These are phyloP conservation scores for Ilyonectria sp. DNA, from an alignment of 2,329 filamentous ascomycete genomes.

Conservation along the genomic window DNA sequence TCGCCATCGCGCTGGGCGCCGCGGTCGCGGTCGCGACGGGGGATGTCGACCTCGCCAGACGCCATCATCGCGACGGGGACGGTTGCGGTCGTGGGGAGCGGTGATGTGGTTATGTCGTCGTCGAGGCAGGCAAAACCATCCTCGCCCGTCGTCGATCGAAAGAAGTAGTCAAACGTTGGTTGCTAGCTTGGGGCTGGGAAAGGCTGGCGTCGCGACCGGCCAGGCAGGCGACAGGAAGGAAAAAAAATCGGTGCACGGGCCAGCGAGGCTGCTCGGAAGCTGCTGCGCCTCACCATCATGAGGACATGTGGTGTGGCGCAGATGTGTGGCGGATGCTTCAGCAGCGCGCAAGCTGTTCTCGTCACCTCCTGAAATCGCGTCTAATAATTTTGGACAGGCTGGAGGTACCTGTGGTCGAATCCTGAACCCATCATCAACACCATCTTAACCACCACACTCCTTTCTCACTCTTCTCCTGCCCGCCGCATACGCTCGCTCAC, in stretches of 20 bases:
- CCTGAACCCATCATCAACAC: conserved; percentile 34
- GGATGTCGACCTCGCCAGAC: conserved; percentile 60
- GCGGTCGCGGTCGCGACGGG: conserved; percentile 56
- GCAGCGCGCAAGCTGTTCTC: conserved; percentile 28
- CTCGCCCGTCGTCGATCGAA: conserved; percentile 28
- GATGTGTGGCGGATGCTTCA: conserved; percentile 28
- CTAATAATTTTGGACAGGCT: conserved; percentile 44
- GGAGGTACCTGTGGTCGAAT: conserved; percentile 35
- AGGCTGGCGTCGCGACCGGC: conserved; percentile 30
- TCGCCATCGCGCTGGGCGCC: conserved; percentile 62
- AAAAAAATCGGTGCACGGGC: conserved; percentile 47
- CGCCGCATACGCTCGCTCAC: conserved; percentile 34
- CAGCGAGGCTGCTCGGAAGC: conserved; percentile 25
- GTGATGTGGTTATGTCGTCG: conserved; percentile 27
- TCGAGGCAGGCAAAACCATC: conserved; percentile 29
- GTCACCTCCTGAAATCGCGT: conserved; percentile 45
- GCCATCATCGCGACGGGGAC: conserved; percentile 55
- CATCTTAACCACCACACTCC: conserved; percentile 40
- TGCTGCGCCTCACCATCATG: conserved; percentile 22
- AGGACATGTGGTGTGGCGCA: conserved; percentile 30
- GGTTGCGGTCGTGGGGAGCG: conserved; percentile 7
- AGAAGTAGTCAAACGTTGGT: conserved; percentile 37
- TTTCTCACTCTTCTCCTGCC: conserved; percentile 30
- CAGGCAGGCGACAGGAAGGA: conserved; percentile 31
- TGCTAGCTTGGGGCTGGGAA: conserved; percentile 31